These are phyloP conservation scores for Yamadazyma songkhlaensis DNA, from an alignment of 1,139 yeast species.

Conservation along the genomic window DNA sequence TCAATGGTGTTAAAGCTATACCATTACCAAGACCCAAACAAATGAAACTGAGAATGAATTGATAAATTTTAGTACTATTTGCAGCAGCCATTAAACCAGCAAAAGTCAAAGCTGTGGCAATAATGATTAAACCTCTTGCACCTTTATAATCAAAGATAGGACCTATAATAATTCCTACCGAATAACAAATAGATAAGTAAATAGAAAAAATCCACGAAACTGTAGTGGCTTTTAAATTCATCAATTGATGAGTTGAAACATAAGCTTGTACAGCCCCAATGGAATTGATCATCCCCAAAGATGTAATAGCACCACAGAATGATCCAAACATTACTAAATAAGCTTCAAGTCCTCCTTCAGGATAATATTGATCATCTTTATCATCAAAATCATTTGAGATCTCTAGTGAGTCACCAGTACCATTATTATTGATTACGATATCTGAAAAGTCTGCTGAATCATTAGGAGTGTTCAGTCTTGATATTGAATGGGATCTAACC, in stretches of 20 bases:
- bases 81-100: constrained; percentile 37
- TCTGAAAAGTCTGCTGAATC: too few species aligned
- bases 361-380: constrained; percentile 29
- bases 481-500: not conserved
- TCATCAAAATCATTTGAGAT: not conserved
- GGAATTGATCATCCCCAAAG: constrained; percentile 59
- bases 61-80: constrained; percentile 26
- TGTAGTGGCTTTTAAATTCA: constrained; percentile 36
- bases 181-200: constrained; percentile 29
- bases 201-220: constrained; percentile 44
- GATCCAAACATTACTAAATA: constrained; percentile 63
- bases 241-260: constrained; percentile 51
- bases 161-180: constrained; percentile 32
- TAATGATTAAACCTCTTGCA: constrained; percentile 22
- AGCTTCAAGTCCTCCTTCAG: constrained; percentile 62
- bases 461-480: too few species aligned
- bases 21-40: constrained; percentile 36
- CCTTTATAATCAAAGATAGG: constrained; percentile 38
- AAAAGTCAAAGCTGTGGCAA: constrained; percentile 25
- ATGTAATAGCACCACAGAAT: constrained; percentile 52
- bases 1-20: constrained; percentile 33
- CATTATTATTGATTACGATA: too few species aligned
- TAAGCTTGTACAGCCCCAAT: constrained; percentile 64
- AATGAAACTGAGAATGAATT: constrained; percentile 33
- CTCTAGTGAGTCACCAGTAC: too few species aligned